phyloP scores from a whole-genome alignment of 345 rosid species.

The Ceriops zippeliana region DNA sequence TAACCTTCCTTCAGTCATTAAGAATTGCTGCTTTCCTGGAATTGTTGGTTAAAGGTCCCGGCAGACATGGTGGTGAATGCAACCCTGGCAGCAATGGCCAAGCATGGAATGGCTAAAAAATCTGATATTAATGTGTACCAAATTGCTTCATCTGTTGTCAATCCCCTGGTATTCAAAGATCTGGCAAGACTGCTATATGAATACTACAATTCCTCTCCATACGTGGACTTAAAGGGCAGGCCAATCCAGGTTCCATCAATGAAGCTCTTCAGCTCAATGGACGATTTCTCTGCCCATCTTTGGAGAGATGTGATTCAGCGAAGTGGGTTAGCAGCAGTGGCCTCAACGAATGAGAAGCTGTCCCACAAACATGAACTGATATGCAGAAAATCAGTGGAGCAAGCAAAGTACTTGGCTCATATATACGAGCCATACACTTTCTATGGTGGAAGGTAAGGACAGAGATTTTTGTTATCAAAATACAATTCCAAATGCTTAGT shows the following conservation, averaged over 20 bases:
- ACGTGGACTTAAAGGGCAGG: constrained; percentile 67
- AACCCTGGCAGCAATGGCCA: constrained; percentile 81
- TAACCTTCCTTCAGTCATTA: background rate
- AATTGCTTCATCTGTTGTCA: constrained; percentile 82
- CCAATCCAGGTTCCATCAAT: constrained; percentile 67
- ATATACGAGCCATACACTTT: constrained; percentile 87
- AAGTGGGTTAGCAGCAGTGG: constrained; percentile 36
- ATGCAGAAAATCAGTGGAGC: constrained; percentile 75
- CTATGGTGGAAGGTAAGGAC: constrained; percentile 73
- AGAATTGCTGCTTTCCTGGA: constrained; percentile 4
- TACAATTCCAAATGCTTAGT: background rate
- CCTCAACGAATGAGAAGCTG: constrained; percentile 44
- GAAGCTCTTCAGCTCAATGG: constrained; percentile 76
- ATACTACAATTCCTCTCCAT: constrained; percentile 68
- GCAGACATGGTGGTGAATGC: constrained; percentile 88
- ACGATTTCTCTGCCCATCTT: constrained; percentile 67
- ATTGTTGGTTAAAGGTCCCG: constrained; percentile 44
- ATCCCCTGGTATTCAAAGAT: constrained; percentile 67
- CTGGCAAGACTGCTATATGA: constrained; percentile 58
- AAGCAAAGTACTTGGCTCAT: constrained; percentile 71
- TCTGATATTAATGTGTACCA: constrained; percentile 73
- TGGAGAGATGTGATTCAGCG: constrained; percentile 56
- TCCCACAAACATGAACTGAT: constrained; percentile 53
- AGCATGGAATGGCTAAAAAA: constrained; percentile 56
- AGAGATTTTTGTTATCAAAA: background rate